Conservation (phyloP, 164 flowering plant genomes). For the Kingdonia uniflora region DNA sequence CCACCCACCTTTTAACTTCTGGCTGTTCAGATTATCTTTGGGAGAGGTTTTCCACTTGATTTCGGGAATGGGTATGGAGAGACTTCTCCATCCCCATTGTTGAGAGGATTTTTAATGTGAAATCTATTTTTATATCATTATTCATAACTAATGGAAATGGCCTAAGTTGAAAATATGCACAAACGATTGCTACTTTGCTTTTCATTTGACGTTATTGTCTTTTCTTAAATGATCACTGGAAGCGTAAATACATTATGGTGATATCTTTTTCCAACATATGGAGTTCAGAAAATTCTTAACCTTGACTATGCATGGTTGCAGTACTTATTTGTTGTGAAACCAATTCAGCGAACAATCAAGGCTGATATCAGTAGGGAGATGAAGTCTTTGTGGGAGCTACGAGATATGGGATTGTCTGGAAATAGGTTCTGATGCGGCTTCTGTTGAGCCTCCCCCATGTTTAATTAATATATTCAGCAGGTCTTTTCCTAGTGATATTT, state of each 20-base stretch:
- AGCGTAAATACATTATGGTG: background rate
- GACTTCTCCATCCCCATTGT: too few relatives aligned
- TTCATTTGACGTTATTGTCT: background rate
- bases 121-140: background rate
- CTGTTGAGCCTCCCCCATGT: too few relatives aligned
- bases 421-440: conserved; percentile 22
- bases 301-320: conserved; percentile 14
- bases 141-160: background rate
- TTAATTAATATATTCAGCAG: too few relatives aligned
- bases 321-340: conserved; percentile 56
- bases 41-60: too few relatives aligned
- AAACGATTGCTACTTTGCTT: too few relatives aligned
- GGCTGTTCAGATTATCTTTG: too few relatives aligned
- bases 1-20: too few relatives aligned
- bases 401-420: conserved; percentile 34
- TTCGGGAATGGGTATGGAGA: too few relatives aligned
- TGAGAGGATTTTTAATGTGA: background rate
- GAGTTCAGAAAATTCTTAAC: background rate
- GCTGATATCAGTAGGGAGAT: conserved; percentile 39
- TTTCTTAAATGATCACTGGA: background rate
- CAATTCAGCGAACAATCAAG: conserved; percentile 44
- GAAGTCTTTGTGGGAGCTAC: conserved; percentile 49
- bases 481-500: too few relatives aligned
- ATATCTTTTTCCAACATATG: background rate
- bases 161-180: too few relatives aligned